A percentile compares a stretch with the other conserved stretches of the same genome.
Evolutionary conservation across 2,329 filamentous ascomycete genomes (phyloP).

Genomic region (Penicillium sp.): DNA sequence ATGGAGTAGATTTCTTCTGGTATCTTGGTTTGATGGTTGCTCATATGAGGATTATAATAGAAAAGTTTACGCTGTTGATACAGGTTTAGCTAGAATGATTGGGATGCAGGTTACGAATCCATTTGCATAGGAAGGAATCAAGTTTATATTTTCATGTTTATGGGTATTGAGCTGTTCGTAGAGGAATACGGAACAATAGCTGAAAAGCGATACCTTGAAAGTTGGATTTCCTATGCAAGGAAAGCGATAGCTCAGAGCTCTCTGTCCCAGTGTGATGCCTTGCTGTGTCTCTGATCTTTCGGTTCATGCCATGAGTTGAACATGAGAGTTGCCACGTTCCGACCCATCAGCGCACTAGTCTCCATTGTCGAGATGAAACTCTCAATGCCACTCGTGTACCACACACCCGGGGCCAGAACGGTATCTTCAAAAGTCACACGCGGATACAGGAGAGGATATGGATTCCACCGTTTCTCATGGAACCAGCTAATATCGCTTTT

Average conservation of each 20-base stretch:
- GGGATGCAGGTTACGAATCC: constrained; percentile 12
- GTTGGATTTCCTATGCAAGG: no score
- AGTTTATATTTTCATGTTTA: constrained; percentile 4
- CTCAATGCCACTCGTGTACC: constrained; percentile 70
- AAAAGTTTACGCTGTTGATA: constrained; percentile 1
- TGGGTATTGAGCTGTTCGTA: neutral
- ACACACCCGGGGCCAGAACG: constrained; percentile 52
- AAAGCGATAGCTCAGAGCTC: neutral
- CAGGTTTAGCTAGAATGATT: constrained; percentile 4
- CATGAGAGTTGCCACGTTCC: constrained; percentile 56
- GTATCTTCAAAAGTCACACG: constrained; percentile 83
- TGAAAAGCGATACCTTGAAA: neutral
- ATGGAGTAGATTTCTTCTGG: constrained; percentile 21
- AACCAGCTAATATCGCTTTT: constrained; percentile 65
- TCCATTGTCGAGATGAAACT: constrained; percentile 98
- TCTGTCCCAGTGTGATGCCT: neutral
- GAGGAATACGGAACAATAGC: neutral
- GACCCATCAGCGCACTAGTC: constrained; percentile 84
- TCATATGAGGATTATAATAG: neutral
- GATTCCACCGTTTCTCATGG: constrained; percentile 71
- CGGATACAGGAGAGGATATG: constrained; percentile 82
- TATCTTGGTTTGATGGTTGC: neutral
- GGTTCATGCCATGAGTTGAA: constrained; percentile 49
- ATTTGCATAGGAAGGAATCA: constrained; percentile 15
- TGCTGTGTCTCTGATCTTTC: neutral